These are phyloP conservation scores for Hypoxylon sp. DNA, from an alignment of 2,329 filamentous ascomycete genomes.

Conservation along the genomic window DNA sequence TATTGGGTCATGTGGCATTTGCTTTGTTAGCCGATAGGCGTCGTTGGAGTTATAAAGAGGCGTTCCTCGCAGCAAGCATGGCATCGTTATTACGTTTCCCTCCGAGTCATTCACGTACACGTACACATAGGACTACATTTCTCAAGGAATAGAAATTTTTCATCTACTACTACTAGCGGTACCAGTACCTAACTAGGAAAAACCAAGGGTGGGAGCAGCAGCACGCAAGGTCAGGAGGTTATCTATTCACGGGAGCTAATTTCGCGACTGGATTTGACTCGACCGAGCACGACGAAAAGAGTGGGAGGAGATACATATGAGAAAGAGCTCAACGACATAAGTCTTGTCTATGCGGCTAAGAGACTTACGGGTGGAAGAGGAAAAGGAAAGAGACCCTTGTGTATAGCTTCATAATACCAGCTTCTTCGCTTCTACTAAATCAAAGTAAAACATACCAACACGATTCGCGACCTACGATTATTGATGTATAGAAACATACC, in stretches of 20 bases:
- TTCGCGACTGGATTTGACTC: slow-evolving; percentile 19
- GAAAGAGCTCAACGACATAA: slow-evolving; percentile 21
- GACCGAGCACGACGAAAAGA: slow-evolving; percentile 15
- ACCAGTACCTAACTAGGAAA: slow-evolving; percentile 12
- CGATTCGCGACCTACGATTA: not conserved
- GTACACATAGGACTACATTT: slow-evolving; percentile 22
- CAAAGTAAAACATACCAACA: slow-evolving; percentile 20
- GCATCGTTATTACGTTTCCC: slow-evolving; percentile 36
- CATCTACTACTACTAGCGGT: slow-evolving; percentile 31
- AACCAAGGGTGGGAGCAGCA: slow-evolving; percentile 7
- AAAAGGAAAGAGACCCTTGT: slow-evolving; percentile 41
- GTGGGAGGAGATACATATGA: not conserved
- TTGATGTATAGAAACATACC: not conserved
- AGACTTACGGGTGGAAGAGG: slow-evolving; percentile 7
- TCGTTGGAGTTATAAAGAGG: slow-evolving; percentile 45
- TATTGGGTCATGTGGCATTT: slow-evolving; percentile 40
- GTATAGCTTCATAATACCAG: slow-evolving; percentile 50
- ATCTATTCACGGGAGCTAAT: slow-evolving; percentile 15
- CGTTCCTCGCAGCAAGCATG: slow-evolving; percentile 37
- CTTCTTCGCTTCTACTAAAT: slow-evolving; percentile 45
- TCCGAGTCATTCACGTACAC: slow-evolving; percentile 22
- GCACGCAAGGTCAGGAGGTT: not conserved
- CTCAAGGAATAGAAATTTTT: slow-evolving; percentile 41
- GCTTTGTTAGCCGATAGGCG: slow-evolving; percentile 39
- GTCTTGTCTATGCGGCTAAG: slow-evolving; percentile 28